Percentiles rank a stretch among this genome's conserved stretches.
Conservation (phyloP, 225 moss, liverwort and hornwort species). For the Sphagnum tenellum region DNA sequence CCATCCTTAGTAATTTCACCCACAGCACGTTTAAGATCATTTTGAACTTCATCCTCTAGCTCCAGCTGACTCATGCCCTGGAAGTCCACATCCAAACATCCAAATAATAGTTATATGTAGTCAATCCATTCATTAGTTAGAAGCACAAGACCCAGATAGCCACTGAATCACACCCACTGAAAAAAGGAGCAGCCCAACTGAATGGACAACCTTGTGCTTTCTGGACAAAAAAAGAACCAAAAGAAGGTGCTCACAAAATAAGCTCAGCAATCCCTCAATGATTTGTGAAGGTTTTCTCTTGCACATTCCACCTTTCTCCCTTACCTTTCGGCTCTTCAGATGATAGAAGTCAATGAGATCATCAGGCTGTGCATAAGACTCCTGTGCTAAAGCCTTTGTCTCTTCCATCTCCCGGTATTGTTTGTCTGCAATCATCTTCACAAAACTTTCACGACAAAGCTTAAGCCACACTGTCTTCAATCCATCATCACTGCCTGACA, state of each 20-base stretch:
- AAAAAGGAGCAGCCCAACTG: neutral
- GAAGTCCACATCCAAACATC: conserved; percentile 1
- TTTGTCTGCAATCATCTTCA: conserved; percentile 89
- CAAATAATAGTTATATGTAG: neutral
- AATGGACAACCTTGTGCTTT: neutral
- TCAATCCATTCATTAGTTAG: neutral
- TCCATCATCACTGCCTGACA: conserved; percentile 77
- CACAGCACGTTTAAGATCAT: conserved; percentile 84
- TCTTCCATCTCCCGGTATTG: conserved; percentile 86
- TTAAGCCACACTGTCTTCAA: conserved; percentile 87
- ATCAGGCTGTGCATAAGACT: conserved; percentile 83
- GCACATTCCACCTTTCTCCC: neutral
- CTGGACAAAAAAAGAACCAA: neutral
- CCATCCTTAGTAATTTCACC: conserved; percentile 77
- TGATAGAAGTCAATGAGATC: conserved; percentile 97
- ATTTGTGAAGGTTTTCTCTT: neutral
- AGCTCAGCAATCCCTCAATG: neutral
- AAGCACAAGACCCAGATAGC: neutral
- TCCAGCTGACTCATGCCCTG: conserved; percentile 96
- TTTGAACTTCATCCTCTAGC: conserved; percentile 93
- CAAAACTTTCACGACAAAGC: conserved; percentile 84
- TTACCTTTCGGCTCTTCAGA: conserved; percentile 89
- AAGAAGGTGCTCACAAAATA: neutral
- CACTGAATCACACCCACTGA: neutral
- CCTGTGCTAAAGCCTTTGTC: conserved; percentile 81